Base-by-base conservation (phyloP, 148 eudicot genomes). In the Pouteria glomerata region DNA sequence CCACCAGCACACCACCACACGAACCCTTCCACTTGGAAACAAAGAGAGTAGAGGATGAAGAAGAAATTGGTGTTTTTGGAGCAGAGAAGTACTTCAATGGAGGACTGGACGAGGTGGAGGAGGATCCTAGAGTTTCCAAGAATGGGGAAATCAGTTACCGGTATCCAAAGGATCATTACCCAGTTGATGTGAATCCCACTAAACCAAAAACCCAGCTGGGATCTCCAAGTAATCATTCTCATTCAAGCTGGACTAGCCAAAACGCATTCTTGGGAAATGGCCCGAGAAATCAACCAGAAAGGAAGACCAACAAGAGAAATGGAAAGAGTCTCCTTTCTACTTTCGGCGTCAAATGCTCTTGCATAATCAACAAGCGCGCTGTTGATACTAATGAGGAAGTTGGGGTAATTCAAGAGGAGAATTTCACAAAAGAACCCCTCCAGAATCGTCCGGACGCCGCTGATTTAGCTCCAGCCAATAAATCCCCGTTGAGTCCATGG, bases 41-140 rank as follows among this genome's bases (percentile, higher is more conserved):
- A 23, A 83, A 79, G 75, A 65, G 62, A 66, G 41, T 23, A 6
- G 85, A 74, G 18, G 83, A 80, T 14, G 85, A 87, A 31, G 79
- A 68, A 56, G 97, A 92, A 72, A 83, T 92, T 24, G 91, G 78
- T 21, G 81, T 90, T 12, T 92, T 92, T 51, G 79, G 82, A 14
- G 97, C 97, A 1, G 89, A 88, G 34, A 91, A 78, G 72, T 91
- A 91, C 81, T 91, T 86, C 79, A 83, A 74, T 41, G 90, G 74
- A 15, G 73, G 45, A 13, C 67, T 77, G 27, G 73, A 64, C 13
- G 80, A 85, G 12, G 78, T 37, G 29, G 59, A 47, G 12, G 78
- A 45, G 29, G 59, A 47, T 26, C 47, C 45, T 33, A 80, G 53
- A 63, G 59, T 19, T 65, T n/a, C 70, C 61, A 55, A 55, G 52